Conservation (phyloP, 768 basidiomycete genomes). For the Cubamyces lactineus region DNA sequence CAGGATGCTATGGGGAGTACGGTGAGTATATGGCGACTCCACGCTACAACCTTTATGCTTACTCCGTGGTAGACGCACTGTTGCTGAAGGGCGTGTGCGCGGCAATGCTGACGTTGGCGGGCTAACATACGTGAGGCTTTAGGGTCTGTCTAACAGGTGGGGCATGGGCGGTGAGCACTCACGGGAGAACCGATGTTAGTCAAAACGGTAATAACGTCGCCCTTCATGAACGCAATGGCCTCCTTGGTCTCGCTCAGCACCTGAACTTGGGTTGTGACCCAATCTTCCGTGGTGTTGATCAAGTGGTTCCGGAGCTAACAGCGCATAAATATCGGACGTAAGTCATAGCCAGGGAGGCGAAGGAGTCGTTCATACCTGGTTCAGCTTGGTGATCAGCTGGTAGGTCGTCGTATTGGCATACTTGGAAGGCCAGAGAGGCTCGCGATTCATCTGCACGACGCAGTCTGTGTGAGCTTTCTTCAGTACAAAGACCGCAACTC, state of each 20-base stretch:
- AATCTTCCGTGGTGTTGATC: constrained; percentile 47
- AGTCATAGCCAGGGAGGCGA: not conserved
- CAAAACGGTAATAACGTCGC: constrained; percentile 58
- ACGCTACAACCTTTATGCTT: constrained; percentile 29
- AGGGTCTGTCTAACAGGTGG: not conserved
- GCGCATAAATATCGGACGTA: not conserved
- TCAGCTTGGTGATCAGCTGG: constrained; percentile 61
- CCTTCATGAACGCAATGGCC: constrained; percentile 69
- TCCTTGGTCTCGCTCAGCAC: constrained; percentile 53
- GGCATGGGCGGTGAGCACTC: constrained; percentile 26
- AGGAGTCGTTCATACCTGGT: constrained; percentile 44
- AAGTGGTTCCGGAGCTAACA: constrained; percentile 66
- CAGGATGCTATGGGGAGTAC: constrained; percentile 49
- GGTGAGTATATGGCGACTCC: constrained; percentile 8
- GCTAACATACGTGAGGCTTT: constrained; percentile 38
- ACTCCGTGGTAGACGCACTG: constrained; percentile 60
- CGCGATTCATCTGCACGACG: constrained; percentile 64
- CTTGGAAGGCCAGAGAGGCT: constrained; percentile 71
- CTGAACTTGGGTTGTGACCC: constrained; percentile 54
- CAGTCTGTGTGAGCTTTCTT: not conserved
- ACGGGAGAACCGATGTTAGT: constrained; percentile 80
- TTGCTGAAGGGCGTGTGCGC: constrained; percentile 58
- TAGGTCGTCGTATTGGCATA: constrained; percentile 64
- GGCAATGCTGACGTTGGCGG: constrained; percentile 57
- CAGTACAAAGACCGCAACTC: not conserved